Percentiles rank a stretch among this genome's conserved stretches.
Conservation (phyloP, 2,329 filamentous ascomycete species). For the Beauveria medogensis region DNA sequence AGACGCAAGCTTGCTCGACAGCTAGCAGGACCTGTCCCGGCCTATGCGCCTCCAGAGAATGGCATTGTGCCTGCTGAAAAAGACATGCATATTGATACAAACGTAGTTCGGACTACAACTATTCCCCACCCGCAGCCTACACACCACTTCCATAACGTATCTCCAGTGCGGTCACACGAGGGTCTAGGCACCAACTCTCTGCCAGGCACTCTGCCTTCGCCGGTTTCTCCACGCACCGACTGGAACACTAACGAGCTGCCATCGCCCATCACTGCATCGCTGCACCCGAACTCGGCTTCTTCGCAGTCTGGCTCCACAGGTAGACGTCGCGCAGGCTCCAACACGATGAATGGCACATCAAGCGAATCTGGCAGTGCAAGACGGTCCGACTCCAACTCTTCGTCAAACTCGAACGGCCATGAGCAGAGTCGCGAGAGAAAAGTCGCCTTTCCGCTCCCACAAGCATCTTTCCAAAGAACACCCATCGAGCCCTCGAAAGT, state of each 20-base stretch:
- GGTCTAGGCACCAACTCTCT: conserved; percentile 26
- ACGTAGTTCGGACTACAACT: conserved; percentile 13
- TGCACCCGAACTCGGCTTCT: conserved; percentile 17
- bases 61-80: conserved; percentile 21
- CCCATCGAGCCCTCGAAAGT: conserved; percentile 46
- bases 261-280: conserved; percentile 32
- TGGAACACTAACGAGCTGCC: conserved; percentile 34
- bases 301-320: conserved; percentile 15
- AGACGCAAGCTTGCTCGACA: conserved; percentile 43
- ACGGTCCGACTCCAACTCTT: conserved; percentile 21
- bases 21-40: conserved; percentile 41
- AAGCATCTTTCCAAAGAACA: conserved; percentile 32
- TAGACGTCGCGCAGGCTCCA: conserved; percentile 10
- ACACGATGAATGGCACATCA: conserved; percentile 7
- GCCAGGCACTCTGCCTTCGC: conserved; percentile 37
- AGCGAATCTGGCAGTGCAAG: conserved; percentile 21
- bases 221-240: conserved; percentile 39
- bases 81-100: conserved; percentile 20
- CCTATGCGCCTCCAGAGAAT: conserved; percentile 36
- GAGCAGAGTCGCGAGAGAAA: conserved; percentile 13
- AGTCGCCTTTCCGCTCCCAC: conserved; percentile 16
- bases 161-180: conserved; percentile 15
- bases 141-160: conserved; percentile 9
- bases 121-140: conserved; percentile 7
- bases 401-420: conserved; percentile 16